Percentiles rank a stretch among this genome's conserved stretches.
These are phyloP conservation scores for Rhododendron ovatum DNA, from an alignment of 148 eudicot species.

Conservation along the genomic window DNA sequence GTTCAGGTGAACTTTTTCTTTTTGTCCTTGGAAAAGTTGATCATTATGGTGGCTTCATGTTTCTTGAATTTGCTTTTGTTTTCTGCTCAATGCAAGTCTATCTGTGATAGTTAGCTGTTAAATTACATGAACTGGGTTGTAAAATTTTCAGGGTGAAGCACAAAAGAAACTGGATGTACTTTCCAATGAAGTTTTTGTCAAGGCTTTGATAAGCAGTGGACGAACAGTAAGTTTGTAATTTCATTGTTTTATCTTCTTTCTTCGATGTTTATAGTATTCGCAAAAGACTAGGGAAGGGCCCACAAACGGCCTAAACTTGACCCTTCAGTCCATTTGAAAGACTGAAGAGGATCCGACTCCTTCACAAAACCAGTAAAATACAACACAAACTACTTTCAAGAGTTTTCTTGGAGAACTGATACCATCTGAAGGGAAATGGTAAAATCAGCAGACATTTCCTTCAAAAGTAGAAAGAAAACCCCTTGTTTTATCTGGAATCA, in stretches of 20 bases:
- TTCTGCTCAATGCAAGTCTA: not conserved
- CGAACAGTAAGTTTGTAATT: slow-evolving; percentile 65
- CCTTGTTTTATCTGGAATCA: not conserved
- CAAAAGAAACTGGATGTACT: slow-evolving; percentile 96
- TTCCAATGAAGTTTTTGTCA: slow-evolving; percentile 88
- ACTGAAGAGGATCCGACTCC: no score
- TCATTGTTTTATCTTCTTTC: not conserved
- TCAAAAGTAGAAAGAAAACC: not conserved
- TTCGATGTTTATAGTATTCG: not conserved
- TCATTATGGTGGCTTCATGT: not conserved
- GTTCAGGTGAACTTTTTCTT: slow-evolving; percentile 47
- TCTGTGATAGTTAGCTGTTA: not conserved
- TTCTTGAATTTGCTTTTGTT: not conserved
- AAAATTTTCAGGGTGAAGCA: slow-evolving; percentile 69
- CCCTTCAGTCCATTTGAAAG: not conserved
- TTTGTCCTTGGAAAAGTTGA: slow-evolving; percentile 5
- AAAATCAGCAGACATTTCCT: not conserved
- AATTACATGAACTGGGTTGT: not conserved
- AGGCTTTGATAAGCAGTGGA: slow-evolving; percentile 88
- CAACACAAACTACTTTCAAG: not conserved
- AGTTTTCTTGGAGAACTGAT: not conserved
- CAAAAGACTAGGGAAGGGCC: not conserved
- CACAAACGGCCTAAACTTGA: not conserved
- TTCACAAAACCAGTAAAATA: not conserved
- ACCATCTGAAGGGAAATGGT: not conserved